Evolutionary conservation across 1,139 yeast genomes (phyloP).

Genomic region (Debaryomyces udenii): DNA sequence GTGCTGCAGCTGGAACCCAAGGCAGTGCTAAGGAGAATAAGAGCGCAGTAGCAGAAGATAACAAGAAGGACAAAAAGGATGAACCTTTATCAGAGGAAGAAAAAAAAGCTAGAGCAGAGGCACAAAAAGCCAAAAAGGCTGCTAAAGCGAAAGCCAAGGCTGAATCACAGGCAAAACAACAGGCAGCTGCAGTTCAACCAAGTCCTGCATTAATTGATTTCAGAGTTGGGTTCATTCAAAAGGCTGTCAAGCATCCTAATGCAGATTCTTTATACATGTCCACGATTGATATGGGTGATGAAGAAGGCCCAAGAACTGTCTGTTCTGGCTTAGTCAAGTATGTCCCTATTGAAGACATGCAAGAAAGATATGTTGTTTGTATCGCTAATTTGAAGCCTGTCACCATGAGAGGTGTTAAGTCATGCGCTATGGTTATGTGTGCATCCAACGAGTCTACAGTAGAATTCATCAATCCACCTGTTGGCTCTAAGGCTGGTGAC

Average conservation of each 20-base stretch:
- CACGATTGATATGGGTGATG: slow-evolving; percentile 95
- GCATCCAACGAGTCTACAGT: slow-evolving; percentile 73
- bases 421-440: slow-evolving; percentile 96
- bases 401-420: slow-evolving; percentile 84
- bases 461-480: slow-evolving; percentile 95
- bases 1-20: slow-evolving; percentile 27
- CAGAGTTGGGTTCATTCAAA: slow-evolving; percentile 95
- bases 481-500: slow-evolving; percentile 94
- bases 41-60: slow-evolving; percentile 28
- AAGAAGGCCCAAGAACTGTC: slow-evolving; percentile 95
- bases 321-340: slow-evolving; percentile 81
- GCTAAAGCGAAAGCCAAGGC: slow-evolving; percentile 72
- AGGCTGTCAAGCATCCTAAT: slow-evolving; percentile 96
- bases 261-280: slow-evolving; percentile 96
- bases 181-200: slow-evolving; percentile 62
- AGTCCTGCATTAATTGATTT: slow-evolving; percentile 86
- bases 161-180: slow-evolving; percentile 57
- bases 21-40: slow-evolving; percentile 15
- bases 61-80: slow-evolving; percentile 30
- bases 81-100: slow-evolving; percentile 56
- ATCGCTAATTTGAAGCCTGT: slow-evolving; percentile 67
- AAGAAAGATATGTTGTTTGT: slow-evolving; percentile 52
- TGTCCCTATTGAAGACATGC: slow-evolving; percentile 50
- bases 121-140: slow-evolving; percentile 75
- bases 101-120: slow-evolving; percentile 58